Base-by-base conservation (phyloP, 148 eudicot species). In the Fallopia convolvulus region DNA sequence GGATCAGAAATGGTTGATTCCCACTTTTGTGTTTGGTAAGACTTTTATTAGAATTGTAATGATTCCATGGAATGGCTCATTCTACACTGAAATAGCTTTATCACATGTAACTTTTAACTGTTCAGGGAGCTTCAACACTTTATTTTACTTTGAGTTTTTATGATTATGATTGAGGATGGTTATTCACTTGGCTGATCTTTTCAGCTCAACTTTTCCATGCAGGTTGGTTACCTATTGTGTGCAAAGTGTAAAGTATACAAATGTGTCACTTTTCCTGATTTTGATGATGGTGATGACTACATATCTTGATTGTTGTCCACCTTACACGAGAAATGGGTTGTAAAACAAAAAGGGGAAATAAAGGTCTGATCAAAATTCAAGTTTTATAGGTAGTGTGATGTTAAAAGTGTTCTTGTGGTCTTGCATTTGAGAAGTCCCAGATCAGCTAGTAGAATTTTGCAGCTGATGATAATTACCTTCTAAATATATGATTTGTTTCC, bases 231-330 rank as follows among this genome's bases (percentile, higher is more conserved):
- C 78, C 70, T 85, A 56, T 80, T 92, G 77, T 94, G 98, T 72
- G 66, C 92, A 36, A 92, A 89, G 80, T 94, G 98, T 88, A 94
- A 94, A 85, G 98, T 94, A 46, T 94, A 85, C 86, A 94, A 87
- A 81, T 94, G 98, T 79, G 92, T 94, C 55, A 90, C 97, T n/a
- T 92, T 94, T 79, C 98, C 98, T 12, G 89, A 92, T 82, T 40
- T 72, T 32, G 83, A 74, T 78, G 98, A 94, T 78, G 90, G 89
- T 53, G 82, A 83, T 66, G 74, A 81, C 70, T 81, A 82, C 56
- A 78, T 48, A 13, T 74, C 66, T 72, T 82, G 75, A 84, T 17
- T 56, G 30, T 17, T 56, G 30, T 21, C 32, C 65, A 58, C 33
- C 30, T 23, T 58, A 23, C 12, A 13, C 33, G 11, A 58, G 65